Evolutionary conservation across 2,329 filamentous ascomycete genomes (phyloP).

Genomic region (Westerdykella sp.): DNA sequence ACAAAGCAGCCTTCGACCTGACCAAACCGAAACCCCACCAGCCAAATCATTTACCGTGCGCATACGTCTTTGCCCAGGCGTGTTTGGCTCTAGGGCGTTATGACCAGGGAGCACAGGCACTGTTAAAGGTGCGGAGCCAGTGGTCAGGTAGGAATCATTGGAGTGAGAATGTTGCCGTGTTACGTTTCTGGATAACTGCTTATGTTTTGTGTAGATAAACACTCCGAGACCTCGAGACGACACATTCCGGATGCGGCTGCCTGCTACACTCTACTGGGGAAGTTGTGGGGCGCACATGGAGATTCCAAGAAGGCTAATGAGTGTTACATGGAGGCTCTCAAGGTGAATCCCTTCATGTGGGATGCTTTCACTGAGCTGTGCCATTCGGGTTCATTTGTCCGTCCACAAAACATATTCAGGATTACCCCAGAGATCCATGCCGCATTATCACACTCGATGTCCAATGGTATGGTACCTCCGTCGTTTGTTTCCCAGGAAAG

Average conservation of each 20-base stretch:
- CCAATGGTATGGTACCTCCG: slow-evolving; percentile 14
- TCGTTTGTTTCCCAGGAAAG: slow-evolving; percentile 12
- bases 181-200: slow-evolving; percentile 4
- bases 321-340: slow-evolving; percentile 82
- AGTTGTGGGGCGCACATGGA: slow-evolving; percentile 74
- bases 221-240: slow-evolving; percentile 68
- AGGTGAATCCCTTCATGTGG: slow-evolving; percentile 94
- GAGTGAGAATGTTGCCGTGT: slow-evolving; percentile 51
- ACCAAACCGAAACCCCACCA: slow-evolving; percentile 65
- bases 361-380: slow-evolving; percentile 88
- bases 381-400: slow-evolving; percentile 71
- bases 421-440: slow-evolving; percentile 58
- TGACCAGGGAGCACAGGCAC: slow-evolving; percentile 71
- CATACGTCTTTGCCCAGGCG: slow-evolving; percentile 85
- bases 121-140: slow-evolving; percentile 72
- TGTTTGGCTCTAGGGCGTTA: slow-evolving; percentile 73
- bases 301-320: slow-evolving; percentile 77
- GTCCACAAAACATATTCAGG: slow-evolving; percentile 81
- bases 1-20: slow-evolving; percentile 78
- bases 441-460: slow-evolving; percentile 36
- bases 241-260: slow-evolving; percentile 77
- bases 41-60: slow-evolving; percentile 74
- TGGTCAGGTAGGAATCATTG: slow-evolving; percentile 73
- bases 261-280: slow-evolving; percentile 76
- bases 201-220: slow-evolving; percentile 47